Evolutionary conservation across 1,139 yeast species (phyloP).

Genomic region (Citeromyces hawaiiensis): DNA sequence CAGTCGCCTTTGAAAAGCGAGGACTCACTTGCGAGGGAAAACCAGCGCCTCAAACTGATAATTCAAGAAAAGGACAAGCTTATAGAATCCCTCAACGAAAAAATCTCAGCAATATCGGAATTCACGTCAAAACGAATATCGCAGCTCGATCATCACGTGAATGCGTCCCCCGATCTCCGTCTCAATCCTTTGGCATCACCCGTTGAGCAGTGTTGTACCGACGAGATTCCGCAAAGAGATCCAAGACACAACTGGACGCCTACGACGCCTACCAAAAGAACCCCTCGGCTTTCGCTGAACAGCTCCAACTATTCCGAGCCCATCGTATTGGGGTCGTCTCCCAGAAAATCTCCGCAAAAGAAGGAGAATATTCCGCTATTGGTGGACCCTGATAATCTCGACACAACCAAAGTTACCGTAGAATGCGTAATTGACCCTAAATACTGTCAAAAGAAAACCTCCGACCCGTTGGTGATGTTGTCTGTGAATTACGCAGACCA

Average conservation of each 20-base stretch:
- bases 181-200: background rate
- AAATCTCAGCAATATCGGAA: background rate
- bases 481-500: conserved; percentile 46
- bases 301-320: background rate
- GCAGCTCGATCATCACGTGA: background rate
- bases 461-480: conserved; percentile 48
- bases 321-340: background rate
- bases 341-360: background rate
- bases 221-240: background rate
- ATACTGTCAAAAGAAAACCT: conserved; percentile 22
- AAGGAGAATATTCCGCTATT: conserved; percentile 18
- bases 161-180: background rate
- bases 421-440: conserved; percentile 35
- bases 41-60: background rate
- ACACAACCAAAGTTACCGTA: conserved; percentile 37
- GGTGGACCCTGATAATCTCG: conserved; percentile 55
- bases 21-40: background rate
- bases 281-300: background rate
- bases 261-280: background rate
- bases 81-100: background rate
- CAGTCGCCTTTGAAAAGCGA: background rate
- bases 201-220: background rate
- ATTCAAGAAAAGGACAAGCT: background rate
- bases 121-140: background rate
- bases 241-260: background rate